Conservation (phyloP, 1,284 basidiomycete genomes). For the Pulveroboletus sp. region DNA sequence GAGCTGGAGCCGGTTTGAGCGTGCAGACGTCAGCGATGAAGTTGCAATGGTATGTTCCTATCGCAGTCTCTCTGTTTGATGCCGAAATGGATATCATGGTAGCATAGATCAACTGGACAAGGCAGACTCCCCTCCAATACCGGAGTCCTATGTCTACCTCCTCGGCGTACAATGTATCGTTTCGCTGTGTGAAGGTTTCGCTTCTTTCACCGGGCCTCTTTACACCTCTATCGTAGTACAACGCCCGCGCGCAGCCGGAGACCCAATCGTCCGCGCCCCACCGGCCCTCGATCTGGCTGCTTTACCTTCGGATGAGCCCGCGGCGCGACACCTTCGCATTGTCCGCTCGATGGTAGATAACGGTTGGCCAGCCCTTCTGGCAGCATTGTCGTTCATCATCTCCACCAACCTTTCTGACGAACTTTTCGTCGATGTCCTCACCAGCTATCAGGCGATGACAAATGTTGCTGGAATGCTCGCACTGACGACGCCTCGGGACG, state of each 20-base stretch:
- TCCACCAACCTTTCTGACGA: constrained; percentile 87
- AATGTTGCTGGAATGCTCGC: constrained; percentile 89
- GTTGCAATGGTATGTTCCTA: constrained; percentile 68
- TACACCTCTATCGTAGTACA: constrained; percentile 70
- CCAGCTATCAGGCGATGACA: constrained; percentile 82
- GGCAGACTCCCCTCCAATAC: constrained; percentile 88
- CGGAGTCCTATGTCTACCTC: constrained; percentile 91
- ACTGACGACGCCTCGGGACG: constrained; percentile 86
- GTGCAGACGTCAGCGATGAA: constrained; percentile 77
- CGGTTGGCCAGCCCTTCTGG: constrained; percentile 89
- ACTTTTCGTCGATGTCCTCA: constrained; percentile 82
- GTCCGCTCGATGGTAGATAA: constrained; percentile 80
- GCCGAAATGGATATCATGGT: constrained; percentile 4
- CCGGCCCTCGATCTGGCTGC: constrained; percentile 67
- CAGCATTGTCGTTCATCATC: constrained; percentile 86
- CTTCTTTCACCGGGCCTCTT: constrained; percentile 67
- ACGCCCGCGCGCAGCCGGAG: constrained; percentile 63
- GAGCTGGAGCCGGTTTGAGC: constrained; percentile 66
- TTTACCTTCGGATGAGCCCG: constrained; percentile 58
- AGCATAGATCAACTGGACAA: constrained; percentile 98
- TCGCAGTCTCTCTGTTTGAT: background rate
- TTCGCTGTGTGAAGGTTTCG: constrained; percentile 87
- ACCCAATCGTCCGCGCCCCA: constrained; percentile 69
- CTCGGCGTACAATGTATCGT: constrained; percentile 88
- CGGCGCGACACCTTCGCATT: constrained; percentile 55